Evolutionary conservation across 208 protist species (phyloP).

Genomic region (Zelonia costaricensis): DNA sequence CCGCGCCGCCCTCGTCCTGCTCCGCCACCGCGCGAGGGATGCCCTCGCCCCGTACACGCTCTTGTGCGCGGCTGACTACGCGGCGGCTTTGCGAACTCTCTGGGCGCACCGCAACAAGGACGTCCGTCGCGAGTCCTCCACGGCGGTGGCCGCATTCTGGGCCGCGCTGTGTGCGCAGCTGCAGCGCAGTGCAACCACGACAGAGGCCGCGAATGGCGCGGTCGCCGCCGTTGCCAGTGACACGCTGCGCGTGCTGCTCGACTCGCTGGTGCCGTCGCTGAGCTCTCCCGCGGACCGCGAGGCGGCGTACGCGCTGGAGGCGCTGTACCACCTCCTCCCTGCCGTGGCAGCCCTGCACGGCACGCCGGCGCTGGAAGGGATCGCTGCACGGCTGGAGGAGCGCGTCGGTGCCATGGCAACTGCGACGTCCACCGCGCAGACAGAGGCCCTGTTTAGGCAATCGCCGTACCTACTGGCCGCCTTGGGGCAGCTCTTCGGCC

Average conservation of each 20-base stretch:
- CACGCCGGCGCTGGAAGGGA: neutral
- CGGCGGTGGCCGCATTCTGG: conserved; percentile 40
- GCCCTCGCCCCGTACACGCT: conserved; percentile 34
- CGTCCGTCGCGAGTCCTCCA: conserved; percentile 41
- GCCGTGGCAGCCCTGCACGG: neutral
- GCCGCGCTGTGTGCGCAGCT: conserved; percentile 31
- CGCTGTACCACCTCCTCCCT: conserved; percentile 13
- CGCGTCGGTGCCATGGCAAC: conserved; percentile 1
- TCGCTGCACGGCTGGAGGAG: conserved; percentile 1
- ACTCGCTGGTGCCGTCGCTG: neutral
- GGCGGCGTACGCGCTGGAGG: conserved; percentile 4
- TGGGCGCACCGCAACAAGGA: conserved; percentile 63
- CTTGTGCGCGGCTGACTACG: conserved; percentile 26
- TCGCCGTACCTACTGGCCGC: conserved; percentile 8
- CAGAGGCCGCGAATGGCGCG: too few species aligned
- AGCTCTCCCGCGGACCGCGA: neutral
- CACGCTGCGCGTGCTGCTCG: neutral
- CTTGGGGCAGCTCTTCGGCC: conserved; percentile 21
- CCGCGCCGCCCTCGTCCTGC: conserved; percentile 44
- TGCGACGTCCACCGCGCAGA: neutral
- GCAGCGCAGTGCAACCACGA: neutral
- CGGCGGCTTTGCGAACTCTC: conserved; percentile 22
- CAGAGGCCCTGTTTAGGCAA: conserved; percentile 5
- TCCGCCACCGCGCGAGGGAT: conserved; percentile 21
- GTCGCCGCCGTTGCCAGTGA: neutral